Percentiles rank a stretch among this genome's conserved stretches.
phyloP scores from a whole-genome alignment of 352 stramenopile genomes.

The Phytophthora nicotianae region DNA sequence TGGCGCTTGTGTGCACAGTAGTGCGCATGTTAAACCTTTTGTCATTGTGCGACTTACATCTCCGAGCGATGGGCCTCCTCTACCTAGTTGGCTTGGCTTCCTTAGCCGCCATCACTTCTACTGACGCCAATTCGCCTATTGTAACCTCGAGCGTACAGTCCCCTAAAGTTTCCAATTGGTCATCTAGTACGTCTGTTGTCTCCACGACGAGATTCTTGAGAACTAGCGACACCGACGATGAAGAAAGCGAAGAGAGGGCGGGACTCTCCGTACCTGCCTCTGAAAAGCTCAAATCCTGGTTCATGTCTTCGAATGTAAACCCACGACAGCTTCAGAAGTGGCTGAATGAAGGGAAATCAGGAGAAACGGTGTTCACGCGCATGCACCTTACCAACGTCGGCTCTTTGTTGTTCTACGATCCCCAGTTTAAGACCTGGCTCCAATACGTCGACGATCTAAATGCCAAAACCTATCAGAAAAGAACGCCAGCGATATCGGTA shows the following conservation, averaged over 20 bases:
- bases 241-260: neutral
- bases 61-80: too few species aligned
- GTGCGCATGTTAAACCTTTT: too few species aligned
- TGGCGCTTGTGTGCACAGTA: too few species aligned
- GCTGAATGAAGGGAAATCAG: neutral
- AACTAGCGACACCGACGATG: neutral
- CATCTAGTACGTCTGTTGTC: neutral
- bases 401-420: neutral
- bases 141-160: too few species aligned
- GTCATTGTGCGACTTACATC: too few species aligned
- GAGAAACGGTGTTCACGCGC: conserved; percentile 2
- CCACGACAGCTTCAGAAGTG: conserved; percentile 1
- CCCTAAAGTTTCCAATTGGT: too few species aligned
- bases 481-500: neutral
- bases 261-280: neutral
- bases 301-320: conserved; percentile 1
- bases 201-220: neutral
- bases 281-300: neutral
- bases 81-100: too few species aligned
- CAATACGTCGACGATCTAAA: conserved; percentile 7
- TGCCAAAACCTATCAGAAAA: neutral
- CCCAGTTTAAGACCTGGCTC: neutral
- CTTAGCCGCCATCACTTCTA: too few species aligned
- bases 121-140: too few species aligned
- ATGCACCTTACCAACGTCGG: neutral